phyloP scores from a whole-genome alignment of 345 rosid genomes.

The Salix brachista region DNA sequence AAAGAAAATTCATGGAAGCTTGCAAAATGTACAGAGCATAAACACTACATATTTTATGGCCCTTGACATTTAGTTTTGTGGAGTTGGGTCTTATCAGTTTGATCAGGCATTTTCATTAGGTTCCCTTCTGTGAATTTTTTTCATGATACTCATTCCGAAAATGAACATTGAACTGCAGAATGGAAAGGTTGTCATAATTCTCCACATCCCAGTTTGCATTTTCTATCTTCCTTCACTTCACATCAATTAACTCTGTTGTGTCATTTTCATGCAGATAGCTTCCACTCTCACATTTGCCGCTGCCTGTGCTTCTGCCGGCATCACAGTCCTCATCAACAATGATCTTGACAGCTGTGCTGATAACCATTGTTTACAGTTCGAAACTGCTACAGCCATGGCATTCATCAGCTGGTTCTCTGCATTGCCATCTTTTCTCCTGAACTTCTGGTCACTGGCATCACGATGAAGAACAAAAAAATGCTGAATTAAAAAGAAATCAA shows the following conservation, averaged over 20 bases:
- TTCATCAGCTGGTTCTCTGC: constrained; percentile 65
- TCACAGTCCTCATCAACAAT: constrained; percentile 75
- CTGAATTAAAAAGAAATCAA: background rate
- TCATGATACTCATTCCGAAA: background rate
- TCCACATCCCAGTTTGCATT: background rate
- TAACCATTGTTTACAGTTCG: constrained; percentile 63
- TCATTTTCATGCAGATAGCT: constrained; percentile 46
- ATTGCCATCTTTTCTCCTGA: constrained; percentile 61
- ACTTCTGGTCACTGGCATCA: constrained; percentile 71
- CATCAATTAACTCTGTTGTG: background rate
- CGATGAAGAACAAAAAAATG: constrained; percentile 23
- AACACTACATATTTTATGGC: background rate
- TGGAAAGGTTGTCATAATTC: background rate
- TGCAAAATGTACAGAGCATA: background rate
- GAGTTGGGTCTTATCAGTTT: background rate
- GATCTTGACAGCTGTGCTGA: constrained; percentile 48
- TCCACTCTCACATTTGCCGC: constrained; percentile 76
- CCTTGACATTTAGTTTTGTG: background rate
- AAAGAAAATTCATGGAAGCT: too few species aligned
- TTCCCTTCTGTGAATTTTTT: background rate
- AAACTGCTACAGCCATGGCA: constrained; percentile 75
- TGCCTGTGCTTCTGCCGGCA: constrained; percentile 79
- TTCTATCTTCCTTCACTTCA: background rate
- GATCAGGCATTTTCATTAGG: background rate
- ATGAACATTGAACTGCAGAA: background rate